A percentile compares a stretch with the other conserved stretches of the same genome.
phyloP scores from a whole-genome alignment of 345 rosid genomes.

The Gossypium sturtianum region DNA sequence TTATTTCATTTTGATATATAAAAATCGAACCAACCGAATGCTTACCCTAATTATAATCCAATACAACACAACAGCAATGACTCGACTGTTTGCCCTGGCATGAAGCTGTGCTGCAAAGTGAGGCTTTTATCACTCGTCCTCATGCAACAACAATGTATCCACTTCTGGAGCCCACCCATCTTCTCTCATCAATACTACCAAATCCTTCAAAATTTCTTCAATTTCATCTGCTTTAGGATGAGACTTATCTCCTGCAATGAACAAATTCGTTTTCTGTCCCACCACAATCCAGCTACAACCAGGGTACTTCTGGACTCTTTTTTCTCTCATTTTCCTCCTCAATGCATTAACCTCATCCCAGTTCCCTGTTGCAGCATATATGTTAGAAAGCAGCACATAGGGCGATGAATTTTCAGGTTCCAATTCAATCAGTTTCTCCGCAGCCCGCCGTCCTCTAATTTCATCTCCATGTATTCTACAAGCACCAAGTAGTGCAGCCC shows the following conservation, averaged over 20 bases:
- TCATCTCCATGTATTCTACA: slow-evolving; percentile 86
- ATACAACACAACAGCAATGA: too few relatives aligned
- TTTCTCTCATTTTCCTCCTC: slow-evolving; percentile 75
- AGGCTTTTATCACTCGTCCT: slow-evolving; percentile 13
- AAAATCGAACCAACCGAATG: too few relatives aligned
- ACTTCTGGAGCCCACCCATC: slow-evolving; percentile 16
- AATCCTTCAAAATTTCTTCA: slow-evolving; percentile 36
- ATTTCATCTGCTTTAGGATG: slow-evolving; percentile 43
- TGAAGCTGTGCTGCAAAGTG: neutral
- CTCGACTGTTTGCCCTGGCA: neutral
- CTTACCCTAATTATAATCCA: too few relatives aligned
- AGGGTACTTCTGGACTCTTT: slow-evolving; percentile 68
- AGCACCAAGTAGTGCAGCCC: slow-evolving; percentile 90
- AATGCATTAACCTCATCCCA: slow-evolving; percentile 67
- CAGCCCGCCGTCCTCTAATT: slow-evolving; percentile 53
- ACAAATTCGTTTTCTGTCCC: slow-evolving; percentile 49
- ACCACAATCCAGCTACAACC: slow-evolving; percentile 85
- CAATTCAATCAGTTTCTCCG: slow-evolving; percentile 65
- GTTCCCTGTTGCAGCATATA: slow-evolving; percentile 74
- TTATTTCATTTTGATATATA: too few relatives aligned
- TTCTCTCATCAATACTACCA: slow-evolving; percentile 35
- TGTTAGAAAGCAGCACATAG: slow-evolving; percentile 78
- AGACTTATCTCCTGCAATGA: slow-evolving; percentile 72
- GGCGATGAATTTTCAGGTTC: slow-evolving; percentile 80
- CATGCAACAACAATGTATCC: slow-evolving; percentile 25